phyloP scores from a whole-genome alignment of 176 grass and related monocot species.

The Aegilops bicornis region DNA sequence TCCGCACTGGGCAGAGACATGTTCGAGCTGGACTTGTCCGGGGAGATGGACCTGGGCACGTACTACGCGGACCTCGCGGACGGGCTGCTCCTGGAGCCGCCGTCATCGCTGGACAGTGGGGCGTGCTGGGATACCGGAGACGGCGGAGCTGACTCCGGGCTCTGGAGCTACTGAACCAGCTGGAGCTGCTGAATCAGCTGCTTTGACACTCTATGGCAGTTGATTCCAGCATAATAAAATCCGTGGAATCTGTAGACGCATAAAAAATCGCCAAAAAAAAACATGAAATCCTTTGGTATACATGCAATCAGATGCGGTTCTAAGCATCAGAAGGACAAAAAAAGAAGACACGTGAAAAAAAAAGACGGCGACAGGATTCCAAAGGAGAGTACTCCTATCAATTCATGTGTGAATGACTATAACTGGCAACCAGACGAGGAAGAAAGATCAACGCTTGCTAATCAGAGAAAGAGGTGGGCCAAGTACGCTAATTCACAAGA shows the following conservation, averaged over 20 bases:
- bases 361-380: neutral
- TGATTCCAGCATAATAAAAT: neutral
- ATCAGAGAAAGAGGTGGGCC: neutral
- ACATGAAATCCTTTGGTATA: neutral
- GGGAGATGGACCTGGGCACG: conserved; percentile 28
- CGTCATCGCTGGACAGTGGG: neutral
- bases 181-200: neutral
- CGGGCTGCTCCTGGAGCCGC: conserved; percentile 48
- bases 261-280: neutral
- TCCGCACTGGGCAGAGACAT: neutral
- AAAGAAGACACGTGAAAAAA: neutral
- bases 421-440: neutral
- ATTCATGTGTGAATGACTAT: neutral
- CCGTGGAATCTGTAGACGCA: neutral
- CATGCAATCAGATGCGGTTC: neutral
- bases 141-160: conserved; percentile 13
- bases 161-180: conserved; percentile 43
- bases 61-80: conserved; percentile 55
- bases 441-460: neutral
- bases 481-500: neutral
- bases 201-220: neutral
- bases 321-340: neutral
- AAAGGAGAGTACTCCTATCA: neutral
- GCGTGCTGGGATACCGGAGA: conserved; percentile 29
- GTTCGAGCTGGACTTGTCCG: conserved; percentile 35